A percentile compares a stretch with the other conserved stretches of the same genome.
Conservation (phyloP, 805 yeast species). For the Candida namnaoensis region DNA sequence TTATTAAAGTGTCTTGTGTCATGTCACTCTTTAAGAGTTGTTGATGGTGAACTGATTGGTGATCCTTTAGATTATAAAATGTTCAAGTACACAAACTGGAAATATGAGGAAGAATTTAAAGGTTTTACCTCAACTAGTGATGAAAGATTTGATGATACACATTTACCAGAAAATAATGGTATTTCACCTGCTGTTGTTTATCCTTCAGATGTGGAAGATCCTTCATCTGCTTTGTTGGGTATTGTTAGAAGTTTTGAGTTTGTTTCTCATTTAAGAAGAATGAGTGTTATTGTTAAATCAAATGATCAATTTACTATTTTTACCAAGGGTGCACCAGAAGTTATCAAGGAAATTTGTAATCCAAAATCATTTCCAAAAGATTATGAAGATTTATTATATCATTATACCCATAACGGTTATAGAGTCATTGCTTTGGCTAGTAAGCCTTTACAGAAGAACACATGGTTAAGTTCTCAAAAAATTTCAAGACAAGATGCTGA, state of each 20-base stretch:
- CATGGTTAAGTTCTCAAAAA: constrained; percentile 41
- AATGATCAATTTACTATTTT: constrained; percentile 38
- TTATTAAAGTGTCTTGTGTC: constrained; percentile 36
- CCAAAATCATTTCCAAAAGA: constrained; percentile 65
- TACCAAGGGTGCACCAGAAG: constrained; percentile 97
- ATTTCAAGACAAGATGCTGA: constrained; percentile 62
- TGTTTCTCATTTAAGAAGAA: constrained; percentile 74
- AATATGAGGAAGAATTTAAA: constrained; percentile 56
- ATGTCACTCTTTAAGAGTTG: constrained; percentile 79
- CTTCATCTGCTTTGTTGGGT: constrained; percentile 29
- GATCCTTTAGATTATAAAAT: constrained; percentile 92
- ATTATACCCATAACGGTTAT: constrained; percentile 89
- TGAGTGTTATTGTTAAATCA: constrained; percentile 71
- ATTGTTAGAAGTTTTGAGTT: constrained; percentile 67
- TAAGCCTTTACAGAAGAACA: constrained; percentile 35
- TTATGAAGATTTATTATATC: constrained; percentile 64
- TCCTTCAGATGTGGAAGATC: constrained; percentile 30
- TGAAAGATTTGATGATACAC: constrained; percentile 26
- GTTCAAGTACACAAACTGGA: constrained; percentile 86
- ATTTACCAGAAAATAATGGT: constrained; percentile 31
- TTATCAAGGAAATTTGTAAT: constrained; percentile 69
- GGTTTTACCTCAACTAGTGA: constrained; percentile 28
- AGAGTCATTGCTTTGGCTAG: constrained; percentile 94
- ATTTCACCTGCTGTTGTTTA: constrained; percentile 43
- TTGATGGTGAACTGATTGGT: constrained; percentile 78